A percentile compares a stretch with the other conserved stretches of the same genome.
Conservation (phyloP, 371 early-diverging fungal species). For the Vavraia culicis region DNA sequence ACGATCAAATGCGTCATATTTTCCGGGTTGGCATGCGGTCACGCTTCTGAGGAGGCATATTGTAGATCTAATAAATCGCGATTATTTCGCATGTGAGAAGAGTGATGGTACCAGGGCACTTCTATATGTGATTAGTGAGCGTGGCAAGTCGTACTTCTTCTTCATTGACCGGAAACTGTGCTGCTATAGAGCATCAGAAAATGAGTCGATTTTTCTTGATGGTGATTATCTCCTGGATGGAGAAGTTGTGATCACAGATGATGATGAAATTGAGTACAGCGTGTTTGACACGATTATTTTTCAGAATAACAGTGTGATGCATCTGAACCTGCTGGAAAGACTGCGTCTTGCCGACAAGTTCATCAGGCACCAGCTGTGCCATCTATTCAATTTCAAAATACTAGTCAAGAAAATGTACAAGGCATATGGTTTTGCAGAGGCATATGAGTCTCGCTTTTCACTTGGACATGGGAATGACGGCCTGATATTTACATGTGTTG, state of each 20-base stretch:
- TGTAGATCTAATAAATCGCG: constrained; percentile 51
- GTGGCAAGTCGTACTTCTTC: constrained; percentile 13
- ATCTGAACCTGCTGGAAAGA: constrained; percentile 26
- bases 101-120: constrained; percentile 78
- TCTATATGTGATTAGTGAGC: constrained; percentile 38
- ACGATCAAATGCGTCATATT: too few species aligned
- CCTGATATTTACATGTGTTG: constrained; percentile 68
- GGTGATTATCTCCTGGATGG: constrained; percentile 37
- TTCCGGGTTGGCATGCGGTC: constrained; percentile 79
- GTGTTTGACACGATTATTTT: constrained; percentile 41
- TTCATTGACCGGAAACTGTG: constrained; percentile 40
- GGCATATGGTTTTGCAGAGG: constrained; percentile 36
- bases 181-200: constrained; percentile 18
- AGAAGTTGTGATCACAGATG: constrained; percentile 27
- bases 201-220: neutral
- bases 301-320: constrained; percentile 9
- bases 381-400: constrained; percentile 3
- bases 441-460: constrained; percentile 29
- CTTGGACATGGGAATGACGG: constrained; percentile 78
- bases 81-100: constrained; percentile 84
- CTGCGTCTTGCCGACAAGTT: constrained; percentile 26
- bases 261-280: constrained; percentile 7
- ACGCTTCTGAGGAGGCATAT: constrained; percentile 54
- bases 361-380: constrained; percentile 7
- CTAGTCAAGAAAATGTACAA: constrained; percentile 38